A percentile compares a stretch with the other conserved stretches of the same genome.
Evolutionary conservation across 2,329 filamentous ascomycete genomes (phyloP).

Genomic region (Paecilomyces fulvus): DNA sequence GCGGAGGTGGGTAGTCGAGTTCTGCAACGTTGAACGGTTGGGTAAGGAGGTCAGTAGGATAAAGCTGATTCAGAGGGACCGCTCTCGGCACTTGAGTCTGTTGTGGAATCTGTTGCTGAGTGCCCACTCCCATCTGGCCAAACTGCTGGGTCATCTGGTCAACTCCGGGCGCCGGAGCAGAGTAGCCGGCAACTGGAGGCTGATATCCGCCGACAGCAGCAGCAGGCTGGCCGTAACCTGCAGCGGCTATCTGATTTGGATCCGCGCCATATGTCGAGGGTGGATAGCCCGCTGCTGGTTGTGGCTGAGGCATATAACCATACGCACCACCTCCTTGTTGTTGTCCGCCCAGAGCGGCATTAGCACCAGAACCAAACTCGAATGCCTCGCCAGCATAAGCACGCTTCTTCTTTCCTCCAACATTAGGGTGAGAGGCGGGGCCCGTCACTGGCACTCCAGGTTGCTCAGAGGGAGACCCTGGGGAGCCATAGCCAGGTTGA

Average conservation of each 20-base stretch:
- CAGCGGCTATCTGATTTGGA: constrained; percentile 27
- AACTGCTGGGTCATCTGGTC: constrained; percentile 74
- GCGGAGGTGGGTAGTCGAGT: constrained; percentile 81
- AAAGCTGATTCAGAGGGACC: constrained; percentile 69
- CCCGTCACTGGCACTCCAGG: constrained; percentile 21
- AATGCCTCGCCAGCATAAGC: constrained; percentile 92
- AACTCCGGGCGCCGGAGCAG: constrained; percentile 48
- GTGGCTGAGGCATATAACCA: constrained; percentile 49
- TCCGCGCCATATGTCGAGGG: constrained; percentile 37
- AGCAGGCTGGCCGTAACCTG: constrained; percentile 17
- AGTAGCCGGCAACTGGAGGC: constrained; percentile 59
- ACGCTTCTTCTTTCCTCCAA: constrained; percentile 64
- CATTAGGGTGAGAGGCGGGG: constrained; percentile 22
- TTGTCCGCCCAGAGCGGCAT: constrained; percentile 52
- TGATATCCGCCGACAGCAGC: constrained; percentile 54
- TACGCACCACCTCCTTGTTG: constrained; percentile 51
- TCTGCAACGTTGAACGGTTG: constrained; percentile 93
- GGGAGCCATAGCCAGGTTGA: constrained; percentile 33
- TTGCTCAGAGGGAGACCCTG: constrained; percentile 27
- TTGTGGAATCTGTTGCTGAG: constrained; percentile 43
- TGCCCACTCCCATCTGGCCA: constrained; percentile 64
- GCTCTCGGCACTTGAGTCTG: constrained; percentile 43
- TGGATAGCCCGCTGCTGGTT: constrained; percentile 35
- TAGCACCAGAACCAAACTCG: constrained; percentile 81
- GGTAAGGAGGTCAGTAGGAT: constrained; percentile 82